Evolutionary conservation across 2,329 filamentous ascomycete genomes (phyloP), one percentile per base, ranked within the genome.

Genomic region (Hymenoscyphus occultus): DNA sequence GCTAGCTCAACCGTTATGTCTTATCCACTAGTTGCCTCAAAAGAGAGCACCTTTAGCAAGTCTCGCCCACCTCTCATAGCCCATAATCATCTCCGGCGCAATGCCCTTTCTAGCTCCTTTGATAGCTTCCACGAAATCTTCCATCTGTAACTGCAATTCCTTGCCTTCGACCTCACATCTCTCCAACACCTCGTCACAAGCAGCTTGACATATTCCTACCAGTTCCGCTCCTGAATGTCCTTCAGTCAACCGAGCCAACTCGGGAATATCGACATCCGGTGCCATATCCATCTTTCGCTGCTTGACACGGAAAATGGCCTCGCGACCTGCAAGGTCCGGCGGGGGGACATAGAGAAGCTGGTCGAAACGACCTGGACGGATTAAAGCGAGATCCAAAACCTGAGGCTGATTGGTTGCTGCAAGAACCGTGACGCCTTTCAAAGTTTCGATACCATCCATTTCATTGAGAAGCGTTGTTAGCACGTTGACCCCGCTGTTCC

Each of bases 331-430:
- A 57, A 83, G 78, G 73, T 92, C 88, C 0, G 94, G 94, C 3
- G 92, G 90, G 0, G 91, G 90, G 56, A 97, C 91, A 76, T 96
- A 97, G 57, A 97, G 84, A 40, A 93, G 83, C 70, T 90, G 86
- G 73, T 96, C 92, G 76, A 98, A 91, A 35, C 94, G 86, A 1
- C 94, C 94, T 0, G 92, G 90, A 0, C 94, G 86, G 74, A 97
- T 85, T 40, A 98, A 83, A 0, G 94, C 94, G 0, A 91, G 86
- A 74, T 98, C 94, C 22, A 98, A 84, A 1, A 89, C 84, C 72
- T 96, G 90, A 0, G 94, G 94, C 62, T 92, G 87, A 78, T 98
- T 98, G 0, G 94, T 98, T 2, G 94, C 94, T 0, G 92, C 94
- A 19, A 98, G 85, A 14, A 97, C 89, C 65, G 96, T 85, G 0